Conservation (phyloP, 23 red algal species). For the Gracilaria caudata region DNA sequence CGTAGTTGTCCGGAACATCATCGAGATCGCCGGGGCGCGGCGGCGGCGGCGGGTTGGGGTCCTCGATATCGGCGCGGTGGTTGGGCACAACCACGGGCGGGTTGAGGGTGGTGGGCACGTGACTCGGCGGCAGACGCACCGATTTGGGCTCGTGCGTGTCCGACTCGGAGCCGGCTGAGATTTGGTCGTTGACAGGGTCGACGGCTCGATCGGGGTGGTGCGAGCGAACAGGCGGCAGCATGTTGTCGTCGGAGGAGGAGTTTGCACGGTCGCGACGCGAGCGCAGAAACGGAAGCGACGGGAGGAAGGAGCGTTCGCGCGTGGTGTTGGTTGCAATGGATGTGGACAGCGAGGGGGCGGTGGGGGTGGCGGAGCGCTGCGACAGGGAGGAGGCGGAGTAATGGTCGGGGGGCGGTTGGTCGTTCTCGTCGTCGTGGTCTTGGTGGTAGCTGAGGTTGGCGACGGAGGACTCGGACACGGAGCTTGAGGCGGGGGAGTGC, state of each 20-base stretch:
- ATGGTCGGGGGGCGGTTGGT: background rate
- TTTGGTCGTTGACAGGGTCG: background rate
- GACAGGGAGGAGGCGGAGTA: background rate
- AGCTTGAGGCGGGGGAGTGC: conserved; percentile 5
- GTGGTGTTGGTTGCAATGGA: background rate
- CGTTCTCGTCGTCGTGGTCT: background rate
- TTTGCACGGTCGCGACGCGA: conserved; percentile 29
- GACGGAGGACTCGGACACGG: conserved; percentile 41
- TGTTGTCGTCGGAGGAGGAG: conserved; percentile 13
- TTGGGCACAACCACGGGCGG: background rate
- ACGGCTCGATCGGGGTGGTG: background rate
- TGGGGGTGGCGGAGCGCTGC: background rate
- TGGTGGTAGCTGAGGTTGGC: background rate
- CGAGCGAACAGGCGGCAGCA: background rate
- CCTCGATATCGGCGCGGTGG: background rate
- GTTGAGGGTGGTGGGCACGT: conserved; percentile 3
- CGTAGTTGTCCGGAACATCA: conserved; percentile 54
- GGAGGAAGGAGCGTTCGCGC: conserved; percentile 18
- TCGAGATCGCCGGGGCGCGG: conserved; percentile 39
- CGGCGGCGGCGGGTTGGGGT: background rate
- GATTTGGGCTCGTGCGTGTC: conserved; percentile 36
- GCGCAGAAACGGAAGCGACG: conserved; percentile 60
- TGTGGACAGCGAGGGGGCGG: background rate
- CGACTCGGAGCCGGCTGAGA: conserved; percentile 47
- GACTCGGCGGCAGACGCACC: conserved; percentile 1